Base-by-base conservation (phyloP, 148 eudicot species). In the Amaranthus cruentus region DNA sequence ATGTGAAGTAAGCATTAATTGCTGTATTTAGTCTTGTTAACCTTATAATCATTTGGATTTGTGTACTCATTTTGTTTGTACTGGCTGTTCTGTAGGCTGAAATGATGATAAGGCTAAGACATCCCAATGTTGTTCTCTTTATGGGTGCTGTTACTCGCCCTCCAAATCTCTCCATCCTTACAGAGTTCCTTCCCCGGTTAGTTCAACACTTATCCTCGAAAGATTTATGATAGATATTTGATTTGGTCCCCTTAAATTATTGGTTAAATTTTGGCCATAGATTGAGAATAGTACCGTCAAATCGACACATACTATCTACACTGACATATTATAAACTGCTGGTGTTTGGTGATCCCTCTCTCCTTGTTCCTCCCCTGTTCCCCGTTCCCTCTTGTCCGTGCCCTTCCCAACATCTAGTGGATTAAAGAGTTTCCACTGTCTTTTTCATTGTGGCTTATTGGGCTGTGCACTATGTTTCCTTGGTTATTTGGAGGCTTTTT, bases 101-200 rank as follows among this genome's bases (percentile, higher is more conserved):
- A 80, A 86, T 95, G 77, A 92, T 95, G 99, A 82, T 88, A 84
- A 90, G 99, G 77, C 75, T 95, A 85, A 95, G 94, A 78, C 99
- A 95, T 82, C 99, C 99, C 57, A 95, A 95, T 85, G 92, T 95
- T 38, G 99, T 95, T 81, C 97, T 95, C 78, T 92, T 95, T 85
- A 95, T 91, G 99, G 99, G 97, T 78, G 99, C 99, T 57, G 99
- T 95, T 73, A 87, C 96, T 54, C 89, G 88, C 6, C 89, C 99
- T 63, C 99, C 99, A 62, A 84, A 95, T 84, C 91, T 95, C 74
- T 95, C 99, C 64, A 95, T 95, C 76, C 81, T 95, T 76, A 95
- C 99, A 2, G 99, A 95, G 83, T 92, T 82, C 78, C 87, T 95
- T 59, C 99, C 99, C 71, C 92, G 97, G 99, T 90, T 63, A 79